A percentile compares a stretch with the other conserved stretches of the same genome.
Conservation (phyloP, 208 protist genomes). For the Herpetomonas tarakana region DNA sequence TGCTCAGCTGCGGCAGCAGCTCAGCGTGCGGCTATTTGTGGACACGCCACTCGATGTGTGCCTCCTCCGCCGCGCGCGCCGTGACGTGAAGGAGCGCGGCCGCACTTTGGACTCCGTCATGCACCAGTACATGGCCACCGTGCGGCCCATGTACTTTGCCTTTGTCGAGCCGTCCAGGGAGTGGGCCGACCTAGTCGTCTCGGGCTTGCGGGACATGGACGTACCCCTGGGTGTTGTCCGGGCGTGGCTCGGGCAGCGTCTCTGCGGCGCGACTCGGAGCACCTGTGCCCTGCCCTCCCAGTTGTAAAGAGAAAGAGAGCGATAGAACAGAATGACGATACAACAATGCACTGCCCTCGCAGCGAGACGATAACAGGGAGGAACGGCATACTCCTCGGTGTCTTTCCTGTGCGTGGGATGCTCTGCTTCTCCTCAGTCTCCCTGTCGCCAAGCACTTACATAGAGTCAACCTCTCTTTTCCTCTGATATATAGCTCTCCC, state of each 20-base stretch:
- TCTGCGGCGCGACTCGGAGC: neutral
- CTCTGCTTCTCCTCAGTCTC: no score
- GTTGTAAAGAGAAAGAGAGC: no score
- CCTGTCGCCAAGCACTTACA: no score
- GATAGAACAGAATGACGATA: no score
- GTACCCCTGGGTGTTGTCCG: slow-evolving; percentile 75
- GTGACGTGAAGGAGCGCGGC: slow-evolving; percentile 84
- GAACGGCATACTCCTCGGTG: no score
- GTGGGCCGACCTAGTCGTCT: slow-evolving; percentile 87
- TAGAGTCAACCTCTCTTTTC: neutral
- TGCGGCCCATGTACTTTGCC: slow-evolving; percentile 83
- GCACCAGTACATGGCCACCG: slow-evolving; percentile 86
- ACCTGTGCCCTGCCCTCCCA: no score
- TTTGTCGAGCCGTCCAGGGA: slow-evolving; percentile 73
- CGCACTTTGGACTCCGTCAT: slow-evolving; percentile 73
- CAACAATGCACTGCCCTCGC: no score
- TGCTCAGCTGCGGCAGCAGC: slow-evolving; percentile 38
- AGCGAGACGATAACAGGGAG: no score
- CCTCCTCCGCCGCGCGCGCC: slow-evolving; percentile 61
- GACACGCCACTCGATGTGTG: slow-evolving; percentile 88
- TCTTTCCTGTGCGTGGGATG: neutral
- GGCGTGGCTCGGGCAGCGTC: slow-evolving; percentile 20
- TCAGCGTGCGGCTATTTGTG: slow-evolving; percentile 90
- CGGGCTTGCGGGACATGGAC: slow-evolving; percentile 77
- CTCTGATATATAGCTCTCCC: neutral